phyloP scores from a whole-genome alignment of 768 basidiomycete genomes.

The Royoungia palumana region DNA sequence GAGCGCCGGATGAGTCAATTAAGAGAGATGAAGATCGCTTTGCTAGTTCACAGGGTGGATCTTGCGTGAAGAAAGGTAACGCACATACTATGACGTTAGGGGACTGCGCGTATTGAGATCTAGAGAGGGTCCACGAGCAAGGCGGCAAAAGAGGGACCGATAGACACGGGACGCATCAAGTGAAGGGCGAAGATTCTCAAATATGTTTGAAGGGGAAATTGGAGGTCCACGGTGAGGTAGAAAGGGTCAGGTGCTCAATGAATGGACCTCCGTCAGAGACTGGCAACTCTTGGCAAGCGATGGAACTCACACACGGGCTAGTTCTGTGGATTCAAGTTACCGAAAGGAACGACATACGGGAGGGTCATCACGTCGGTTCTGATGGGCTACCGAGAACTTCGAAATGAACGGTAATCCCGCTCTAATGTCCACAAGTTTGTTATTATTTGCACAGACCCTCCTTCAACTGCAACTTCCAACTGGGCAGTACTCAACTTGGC shows the following conservation, averaged over 20 bases:
- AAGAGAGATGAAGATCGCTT: conserved; percentile 14
- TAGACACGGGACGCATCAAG: conserved; percentile 6
- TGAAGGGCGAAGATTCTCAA: conserved; percentile 15
- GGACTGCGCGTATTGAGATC: not conserved
- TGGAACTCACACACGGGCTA: not conserved
- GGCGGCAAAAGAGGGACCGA: conserved; percentile 16
- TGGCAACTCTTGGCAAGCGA: conserved; percentile 7
- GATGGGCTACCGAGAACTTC: not conserved
- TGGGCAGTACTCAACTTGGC: too few species aligned
- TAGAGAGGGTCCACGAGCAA: conserved; percentile 8
- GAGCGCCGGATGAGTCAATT: conserved; percentile 12
- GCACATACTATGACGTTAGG: conserved; percentile 16
- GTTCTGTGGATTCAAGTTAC: not conserved
- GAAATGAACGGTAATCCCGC: too few species aligned
- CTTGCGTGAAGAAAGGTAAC: conserved; percentile 25
- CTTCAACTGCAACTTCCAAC: too few species aligned
- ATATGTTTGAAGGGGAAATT: conserved; percentile 2
- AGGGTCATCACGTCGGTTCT: not conserved
- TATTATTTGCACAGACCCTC: too few species aligned
- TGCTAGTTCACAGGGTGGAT: conserved; percentile 17
- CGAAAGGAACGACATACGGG: not conserved
- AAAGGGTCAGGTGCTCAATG: conserved; percentile 16
- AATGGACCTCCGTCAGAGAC: conserved; percentile 1
- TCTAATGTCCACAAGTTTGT: too few species aligned
- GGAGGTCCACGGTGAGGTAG: not conserved